Evolutionary conservation across 208 protist species (phyloP), one percentile per base, ranked within the genome.

Genomic region (Trypanosoma theileri): DNA sequence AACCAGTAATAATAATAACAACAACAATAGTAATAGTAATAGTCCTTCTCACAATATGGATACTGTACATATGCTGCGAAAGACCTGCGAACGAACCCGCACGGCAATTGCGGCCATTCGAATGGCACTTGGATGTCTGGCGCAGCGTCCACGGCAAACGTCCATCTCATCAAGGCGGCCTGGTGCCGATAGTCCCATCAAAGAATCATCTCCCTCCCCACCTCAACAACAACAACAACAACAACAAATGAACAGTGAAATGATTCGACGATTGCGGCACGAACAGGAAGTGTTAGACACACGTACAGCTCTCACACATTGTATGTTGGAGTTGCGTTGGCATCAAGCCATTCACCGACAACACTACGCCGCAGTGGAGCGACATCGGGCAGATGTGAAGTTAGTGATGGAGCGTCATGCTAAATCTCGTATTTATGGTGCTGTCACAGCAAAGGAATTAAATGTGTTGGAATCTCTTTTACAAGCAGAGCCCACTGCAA

Each of bases 361-460:
- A 24, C 78, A 84, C 67, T 67, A 67, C 31, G 60, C 60, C 50
- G 77, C 66, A 52, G 78, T 87, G 61, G n/a, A 76, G 35, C 69
- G 84, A 46, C 82, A 83, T 14, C 66, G 79, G 51, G 66, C 74
- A n/a, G 81, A 95, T 62, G 62, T 92, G n/a, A 77, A 76, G 40
- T 77, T 78, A 28, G 56, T 95, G 21, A 76, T 80, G 45, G 71
- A 71, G 51, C 84, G 89, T 13, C 86, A 95, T 40, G 69, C 75
- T 14, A 77, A 88, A 53, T 72, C 79, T n/a, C 70, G 71, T 44
- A 73, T 92, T 14, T 95, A 86, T 74, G 89, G 89, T 44, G 72
- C 71, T 12, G 64, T 77, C 0, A 86, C 89, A 17, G 74, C 79
- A 35, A 95, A 95, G 73, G 89, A 93, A 58, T 63, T 72, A 7